These are phyloP conservation scores for Metarhizium rileyi DNA, from an alignment of 2,329 filamentous ascomycete species.

Conservation along the genomic window DNA sequence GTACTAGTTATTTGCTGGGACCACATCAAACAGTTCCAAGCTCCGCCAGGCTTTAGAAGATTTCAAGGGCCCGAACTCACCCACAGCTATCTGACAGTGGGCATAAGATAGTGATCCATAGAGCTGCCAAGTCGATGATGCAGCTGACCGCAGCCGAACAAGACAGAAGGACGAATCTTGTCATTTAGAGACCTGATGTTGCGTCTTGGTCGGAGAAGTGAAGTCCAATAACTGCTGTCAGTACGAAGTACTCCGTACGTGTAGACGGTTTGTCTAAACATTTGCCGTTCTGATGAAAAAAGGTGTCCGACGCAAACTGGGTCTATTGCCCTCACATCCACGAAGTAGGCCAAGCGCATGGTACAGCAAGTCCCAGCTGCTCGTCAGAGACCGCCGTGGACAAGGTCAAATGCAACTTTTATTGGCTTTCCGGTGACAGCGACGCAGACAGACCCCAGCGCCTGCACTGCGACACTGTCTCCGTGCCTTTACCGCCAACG, in stretches of 20 bases:
- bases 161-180: background rate
- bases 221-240: too few species aligned
- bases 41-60: background rate
- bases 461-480: background rate
- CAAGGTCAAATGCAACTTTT: too few species aligned
- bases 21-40: background rate
- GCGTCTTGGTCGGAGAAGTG: too few species aligned
- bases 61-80: background rate
- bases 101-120: background rate
- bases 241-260: too few species aligned
- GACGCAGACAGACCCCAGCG: background rate
- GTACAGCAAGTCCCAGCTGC: too few species aligned
- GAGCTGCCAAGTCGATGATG: background rate
- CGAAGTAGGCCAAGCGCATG: too few species aligned
- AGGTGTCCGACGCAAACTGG: too few species aligned
- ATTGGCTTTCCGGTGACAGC: background rate
- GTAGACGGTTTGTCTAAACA: too few species aligned
- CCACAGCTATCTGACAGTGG: background rate
- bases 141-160: background rate
- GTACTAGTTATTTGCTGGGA: background rate
- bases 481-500: background rate
- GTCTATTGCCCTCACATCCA: too few species aligned
- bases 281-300: too few species aligned
- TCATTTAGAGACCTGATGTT: background rate
- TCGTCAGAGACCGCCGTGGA: too few species aligned